Evolutionary conservation across 2,329 filamentous ascomycete species (phyloP), one percentile per base, ranked within the genome.

Genomic region (Xylaria sp.): DNA sequence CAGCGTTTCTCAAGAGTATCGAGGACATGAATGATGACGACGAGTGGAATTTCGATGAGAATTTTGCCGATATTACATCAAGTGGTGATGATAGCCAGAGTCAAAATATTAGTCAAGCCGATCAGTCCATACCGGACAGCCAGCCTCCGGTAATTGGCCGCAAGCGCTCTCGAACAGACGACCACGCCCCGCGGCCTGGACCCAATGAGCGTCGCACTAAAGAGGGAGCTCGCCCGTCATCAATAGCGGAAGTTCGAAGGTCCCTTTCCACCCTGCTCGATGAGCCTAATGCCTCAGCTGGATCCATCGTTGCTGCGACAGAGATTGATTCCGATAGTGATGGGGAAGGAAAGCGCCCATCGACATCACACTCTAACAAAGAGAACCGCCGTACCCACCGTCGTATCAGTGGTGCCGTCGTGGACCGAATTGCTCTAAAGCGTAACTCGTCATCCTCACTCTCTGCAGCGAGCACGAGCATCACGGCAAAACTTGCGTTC

Each of bases 1-100:
- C 91, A 68, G 96, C 96, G 0, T 99, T 99, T 81, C 85, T 99
- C 72, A 90, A 89, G 70, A 93, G 93, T 6, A 92, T 99, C 59
- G 94, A 97, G 74, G 94, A 97, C 76, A 87, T 87, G 56, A 91
- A 90, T 65, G 84, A 85, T 73, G 91, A 92, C 51, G 90, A 96
- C 61, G 91, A 93, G 61, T 87, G 91, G 78, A 91, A 94, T 71
- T 91, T 97, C 73, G 80, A 93, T 9, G 87, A 90, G 50, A 83
- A 87, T 45, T 74, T 80, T 71, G 77, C 81, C 36, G 79, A 81
- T 42, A 79, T 81, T 64, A 77, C 81, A 20, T 75, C 81, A 7
- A 74, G 75, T 56, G 65, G 75, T 59, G 75, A 80, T 55, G 68
- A 81, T 36, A 83, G 80, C 57, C 80, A 79, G 65, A 80, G 73